Evolutionary conservation across 2,329 filamentous ascomycete genomes (phyloP).

Genomic region (Alternaria tenuissima): DNA sequence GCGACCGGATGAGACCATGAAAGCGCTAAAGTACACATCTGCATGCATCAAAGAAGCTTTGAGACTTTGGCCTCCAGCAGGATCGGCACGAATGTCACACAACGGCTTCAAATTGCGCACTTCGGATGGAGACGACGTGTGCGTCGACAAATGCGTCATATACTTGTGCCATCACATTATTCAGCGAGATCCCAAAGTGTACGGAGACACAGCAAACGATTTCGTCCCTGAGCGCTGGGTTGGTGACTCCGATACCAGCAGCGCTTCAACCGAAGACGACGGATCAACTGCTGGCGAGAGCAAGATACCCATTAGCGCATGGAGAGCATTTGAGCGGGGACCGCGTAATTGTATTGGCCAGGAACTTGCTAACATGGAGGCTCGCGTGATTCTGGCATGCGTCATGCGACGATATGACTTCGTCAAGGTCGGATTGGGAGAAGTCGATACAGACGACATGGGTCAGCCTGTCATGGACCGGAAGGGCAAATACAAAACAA

Average conservation of each 20-base stretch:
- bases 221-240: constrained; percentile 51
- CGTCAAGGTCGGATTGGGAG: constrained; percentile 46
- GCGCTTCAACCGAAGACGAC: constrained; percentile 24
- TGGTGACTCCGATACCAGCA: constrained; percentile 44
- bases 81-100: constrained; percentile 50
- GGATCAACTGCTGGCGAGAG: constrained; percentile 18
- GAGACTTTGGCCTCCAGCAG: constrained; percentile 62
- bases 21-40: constrained; percentile 59
- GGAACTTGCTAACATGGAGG: constrained; percentile 64
- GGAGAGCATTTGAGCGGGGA: constrained; percentile 64
- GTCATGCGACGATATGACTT: constrained; percentile 46
- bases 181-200: constrained; percentile 47
- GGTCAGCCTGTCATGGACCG: constrained; percentile 36
- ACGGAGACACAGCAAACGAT: constrained; percentile 42
- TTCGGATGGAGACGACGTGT: constrained; percentile 55
- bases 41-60: constrained; percentile 65
- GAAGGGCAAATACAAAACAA: constrained; percentile 40
- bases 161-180: constrained; percentile 54
- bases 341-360: constrained; percentile 66
- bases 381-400: constrained; percentile 60
- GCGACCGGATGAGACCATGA: constrained; percentile 59
- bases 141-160: constrained; percentile 55
- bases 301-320: constrained; percentile 55
- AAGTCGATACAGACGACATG: constrained; percentile 33
- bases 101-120: constrained; percentile 55